These are phyloP conservation scores for Plasmodium adleri DNA, from an alignment of 169 alveolate genomes.

Conservation along the genomic window DNA sequence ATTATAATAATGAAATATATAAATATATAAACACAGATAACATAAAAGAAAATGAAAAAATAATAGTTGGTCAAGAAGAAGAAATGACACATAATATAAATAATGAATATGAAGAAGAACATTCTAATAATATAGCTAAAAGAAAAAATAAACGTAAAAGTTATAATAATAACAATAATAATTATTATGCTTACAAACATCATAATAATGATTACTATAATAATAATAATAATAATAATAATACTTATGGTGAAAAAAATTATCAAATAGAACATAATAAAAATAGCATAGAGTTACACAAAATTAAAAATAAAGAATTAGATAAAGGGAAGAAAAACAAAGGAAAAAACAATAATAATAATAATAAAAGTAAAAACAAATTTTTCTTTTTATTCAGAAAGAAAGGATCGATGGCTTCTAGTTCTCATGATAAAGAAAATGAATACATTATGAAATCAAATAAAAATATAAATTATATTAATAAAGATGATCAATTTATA, in stretches of 20 bases:
- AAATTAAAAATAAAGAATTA: conserved; percentile 14
- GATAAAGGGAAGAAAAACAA: conserved; percentile 36
- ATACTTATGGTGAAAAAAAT: neutral
- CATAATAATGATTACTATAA: neutral
- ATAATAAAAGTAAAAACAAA: conserved; percentile 13
- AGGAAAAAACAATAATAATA: neutral
- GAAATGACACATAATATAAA: neutral
- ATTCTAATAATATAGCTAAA: neutral
- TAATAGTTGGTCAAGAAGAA: too few relatives aligned
- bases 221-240: neutral
- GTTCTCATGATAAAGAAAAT: neutral
- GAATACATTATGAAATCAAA: neutral
- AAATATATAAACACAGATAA: too few relatives aligned
- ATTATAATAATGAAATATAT: too few relatives aligned
- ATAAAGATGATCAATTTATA: neutral
- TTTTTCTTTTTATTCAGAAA: conserved; percentile 18
- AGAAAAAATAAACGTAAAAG: neutral
- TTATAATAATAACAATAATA: neutral
- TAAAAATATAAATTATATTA: neutral
- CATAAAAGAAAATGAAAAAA: too few relatives aligned
- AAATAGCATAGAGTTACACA: conserved; percentile 9
- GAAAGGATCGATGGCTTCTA: neutral
- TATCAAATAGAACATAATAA: neutral
- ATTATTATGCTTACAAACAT: neutral
- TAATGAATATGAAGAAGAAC: neutral